Conservation (phyloP, 345 rosid species). For the Melaleuca alternifolia region DNA sequence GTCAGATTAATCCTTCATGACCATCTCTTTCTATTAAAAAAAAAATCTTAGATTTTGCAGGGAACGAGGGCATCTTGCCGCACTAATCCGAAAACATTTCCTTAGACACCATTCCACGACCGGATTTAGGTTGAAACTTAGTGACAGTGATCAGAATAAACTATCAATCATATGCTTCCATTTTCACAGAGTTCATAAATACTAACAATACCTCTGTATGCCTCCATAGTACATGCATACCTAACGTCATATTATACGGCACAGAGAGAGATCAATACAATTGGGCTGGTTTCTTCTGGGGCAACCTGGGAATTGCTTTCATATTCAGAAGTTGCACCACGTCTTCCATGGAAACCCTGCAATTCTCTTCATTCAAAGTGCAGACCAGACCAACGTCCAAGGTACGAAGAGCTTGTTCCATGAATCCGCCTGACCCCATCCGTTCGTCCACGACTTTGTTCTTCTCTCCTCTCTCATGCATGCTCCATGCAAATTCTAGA, state of each 20-base stretch:
- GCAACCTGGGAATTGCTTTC: background rate
- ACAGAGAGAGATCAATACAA: background rate
- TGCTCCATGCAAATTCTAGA: slow-evolving; percentile 8
- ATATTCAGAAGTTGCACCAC: slow-evolving; percentile 1
- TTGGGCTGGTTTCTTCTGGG: background rate
- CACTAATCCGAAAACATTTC: background rate
- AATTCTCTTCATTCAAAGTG: background rate
- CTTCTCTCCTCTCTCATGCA: slow-evolving; percentile 9
- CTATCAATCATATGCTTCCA: background rate
- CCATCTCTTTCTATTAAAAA: background rate
- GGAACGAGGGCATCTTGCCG: background rate
- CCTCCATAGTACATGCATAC: background rate
- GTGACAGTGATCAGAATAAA: background rate
- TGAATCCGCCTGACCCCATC: background rate
- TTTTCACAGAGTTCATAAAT: background rate
- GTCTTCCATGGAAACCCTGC: slow-evolving; percentile 7
- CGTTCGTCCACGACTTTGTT: background rate
- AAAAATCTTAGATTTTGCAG: background rate
- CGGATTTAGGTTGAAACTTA: background rate
- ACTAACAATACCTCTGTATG: background rate
- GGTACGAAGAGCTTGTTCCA: slow-evolving; percentile 1
- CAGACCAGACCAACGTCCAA: slow-evolving; percentile 3
- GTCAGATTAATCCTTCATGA: background rate
- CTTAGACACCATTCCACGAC: background rate
- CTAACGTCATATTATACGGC: background rate